A percentile compares a stretch with the other conserved stretches of the same genome.
Evolutionary conservation across 2,329 filamentous ascomycete genomes (phyloP).

Genomic region (Nakataea oryzae): DNA sequence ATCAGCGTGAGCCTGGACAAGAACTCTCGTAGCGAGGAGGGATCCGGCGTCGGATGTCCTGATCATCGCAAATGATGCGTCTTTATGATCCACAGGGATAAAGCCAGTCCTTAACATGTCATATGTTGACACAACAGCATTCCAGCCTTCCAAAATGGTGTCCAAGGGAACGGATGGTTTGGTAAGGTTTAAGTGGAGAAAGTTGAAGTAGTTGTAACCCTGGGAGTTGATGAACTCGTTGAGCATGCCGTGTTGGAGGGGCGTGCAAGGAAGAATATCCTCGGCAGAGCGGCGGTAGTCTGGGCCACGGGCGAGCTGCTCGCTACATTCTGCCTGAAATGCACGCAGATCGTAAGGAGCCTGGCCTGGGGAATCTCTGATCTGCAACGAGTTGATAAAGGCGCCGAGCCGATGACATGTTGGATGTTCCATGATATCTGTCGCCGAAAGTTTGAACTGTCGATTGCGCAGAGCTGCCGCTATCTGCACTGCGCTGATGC

Average conservation of each 20-base stretch:
- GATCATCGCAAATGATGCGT: constrained; percentile 65
- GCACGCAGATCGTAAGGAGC: constrained; percentile 25
- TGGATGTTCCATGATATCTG: constrained; percentile 62
- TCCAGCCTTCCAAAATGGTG: constrained; percentile 50
- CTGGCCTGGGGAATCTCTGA: neutral
- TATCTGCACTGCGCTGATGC: constrained; percentile 76
- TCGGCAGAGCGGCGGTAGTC: constrained; percentile 28
- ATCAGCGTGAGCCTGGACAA: neutral
- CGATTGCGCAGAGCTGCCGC: constrained; percentile 54
- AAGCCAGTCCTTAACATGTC: constrained; percentile 74
- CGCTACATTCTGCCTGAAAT: constrained; percentile 20
- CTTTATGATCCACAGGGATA: constrained; percentile 44
- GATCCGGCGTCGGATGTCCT: constrained; percentile 5
- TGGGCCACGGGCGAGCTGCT: neutral
- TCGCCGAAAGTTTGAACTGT: constrained; percentile 49
- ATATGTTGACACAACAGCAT: constrained; percentile 37
- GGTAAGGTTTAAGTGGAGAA: constrained; percentile 44
- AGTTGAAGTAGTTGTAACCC: constrained; percentile 67
- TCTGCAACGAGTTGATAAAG: constrained; percentile 2
- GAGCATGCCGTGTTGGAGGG: constrained; percentile 71
- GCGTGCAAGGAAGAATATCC: constrained; percentile 64
- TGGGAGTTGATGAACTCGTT: constrained; percentile 59
- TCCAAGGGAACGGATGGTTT: constrained; percentile 5
- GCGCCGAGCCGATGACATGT: constrained; percentile 29
- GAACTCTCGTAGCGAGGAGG: neutral